Base-by-base conservation (phyloP, 768 basidiomycete species). In the Auricularia sp. region DNA sequence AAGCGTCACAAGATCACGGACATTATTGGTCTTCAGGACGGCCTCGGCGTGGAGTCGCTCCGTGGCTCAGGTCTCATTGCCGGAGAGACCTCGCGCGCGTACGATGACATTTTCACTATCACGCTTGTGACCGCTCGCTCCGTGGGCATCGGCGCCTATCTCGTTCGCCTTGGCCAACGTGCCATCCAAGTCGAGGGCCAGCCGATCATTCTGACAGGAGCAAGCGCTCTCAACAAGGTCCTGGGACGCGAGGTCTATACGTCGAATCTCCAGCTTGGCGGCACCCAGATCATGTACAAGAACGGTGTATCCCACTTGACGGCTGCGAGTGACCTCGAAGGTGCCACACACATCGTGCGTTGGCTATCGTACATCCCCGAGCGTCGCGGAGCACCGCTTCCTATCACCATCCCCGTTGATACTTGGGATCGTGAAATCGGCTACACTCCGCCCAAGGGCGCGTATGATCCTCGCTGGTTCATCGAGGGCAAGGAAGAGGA, bases 231-330 rank as follows among this genome's bases (percentile, higher is more conserved):
- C 68, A 99, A 98, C 84, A 98, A 99, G 77, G 97, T 99, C 4
- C 86, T 99, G 53, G 97, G 97, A 66, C 90, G 97, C 61, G 97
- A 98, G 75, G 97, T 99, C 58, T 98, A 99, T 75, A 98, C 97
- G 8, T 97, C 94, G 63, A 98, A 98, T 75, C 76, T 99, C 69
- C 97, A 98, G 75, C 90, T 99, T 66, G 97, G 97, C 67, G 97
- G 97, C 63, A 98, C 97, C n/a, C 97, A 99, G 72, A 98, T 99
- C 80, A 98, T 99, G 97, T 91, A 93, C 85, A 98, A 98, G 85
- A 99, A 99, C 72, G 97, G 97, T 77, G 91, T 98, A 64, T 97
- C 96, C 3, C 97, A 99, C 74, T 79, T 98, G 65, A 95, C 93
- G 3, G 95, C 97, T 39, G 85, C 85, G 70, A 98, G 93, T 73